Conservation (phyloP, 805 yeast genomes). For the Hanseniaspora mollemarum region DNA sequence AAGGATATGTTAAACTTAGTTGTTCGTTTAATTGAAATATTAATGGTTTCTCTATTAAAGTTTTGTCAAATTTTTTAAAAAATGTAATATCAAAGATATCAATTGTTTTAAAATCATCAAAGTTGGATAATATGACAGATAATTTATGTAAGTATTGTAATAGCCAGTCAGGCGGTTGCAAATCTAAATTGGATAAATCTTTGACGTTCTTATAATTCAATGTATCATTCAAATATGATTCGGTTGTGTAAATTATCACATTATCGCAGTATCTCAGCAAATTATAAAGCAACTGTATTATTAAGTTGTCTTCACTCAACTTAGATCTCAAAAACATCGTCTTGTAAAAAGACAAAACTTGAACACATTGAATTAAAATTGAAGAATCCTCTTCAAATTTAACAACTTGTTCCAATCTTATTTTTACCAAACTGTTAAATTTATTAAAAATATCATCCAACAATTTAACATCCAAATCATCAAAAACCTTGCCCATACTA, state of each 20-base stretch:
- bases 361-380: slow-evolving; percentile 46
- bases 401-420: slow-evolving; percentile 57
- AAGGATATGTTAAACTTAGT: slow-evolving; percentile 26
- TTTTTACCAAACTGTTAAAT: slow-evolving; percentile 41
- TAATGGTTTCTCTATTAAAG: slow-evolving; percentile 36
- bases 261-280: slow-evolving; percentile 9
- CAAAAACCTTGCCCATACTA: slow-evolving; percentile 19
- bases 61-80: slow-evolving; percentile 32
- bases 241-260: neutral
- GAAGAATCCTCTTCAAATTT: slow-evolving; percentile 51
- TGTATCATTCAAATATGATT: slow-evolving; percentile 20
- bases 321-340: slow-evolving; percentile 49
- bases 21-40: slow-evolving; percentile 25
- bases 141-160: slow-evolving; percentile 40
- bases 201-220: slow-evolving; percentile 27
- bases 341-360: slow-evolving; percentile 54
- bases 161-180: slow-evolving; percentile 78
- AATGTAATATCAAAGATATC: slow-evolving; percentile 22
- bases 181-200: slow-evolving; percentile 37
- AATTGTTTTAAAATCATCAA: slow-evolving; percentile 31
- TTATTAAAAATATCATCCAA: slow-evolving; percentile 28
- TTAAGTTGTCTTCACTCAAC: slow-evolving; percentile 21
- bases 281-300: slow-evolving; percentile 21
- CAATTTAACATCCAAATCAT: slow-evolving; percentile 24
- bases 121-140: slow-evolving; percentile 46